phyloP scores from a whole-genome alignment of 345 rosid species.

The Eucalyptus sideroxylon region DNA sequence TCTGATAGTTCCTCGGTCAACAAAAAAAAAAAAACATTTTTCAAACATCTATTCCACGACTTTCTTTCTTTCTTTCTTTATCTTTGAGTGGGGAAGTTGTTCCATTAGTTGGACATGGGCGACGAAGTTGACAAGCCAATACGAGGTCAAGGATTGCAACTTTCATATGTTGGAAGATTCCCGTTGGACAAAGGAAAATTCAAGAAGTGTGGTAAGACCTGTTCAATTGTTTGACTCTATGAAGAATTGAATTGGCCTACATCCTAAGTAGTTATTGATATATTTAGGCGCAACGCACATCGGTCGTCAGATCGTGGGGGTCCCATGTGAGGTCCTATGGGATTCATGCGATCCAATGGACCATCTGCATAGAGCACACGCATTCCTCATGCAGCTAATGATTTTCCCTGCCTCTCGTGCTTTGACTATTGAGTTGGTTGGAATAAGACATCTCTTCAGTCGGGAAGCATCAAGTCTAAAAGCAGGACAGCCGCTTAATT shows the following conservation, averaged over 20 bases:
- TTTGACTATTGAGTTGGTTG: background rate
- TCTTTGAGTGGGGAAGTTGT: background rate
- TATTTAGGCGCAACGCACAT: background rate
- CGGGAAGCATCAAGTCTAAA: background rate
- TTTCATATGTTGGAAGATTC: background rate
- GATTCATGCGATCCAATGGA: background rate
- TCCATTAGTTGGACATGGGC: background rate
- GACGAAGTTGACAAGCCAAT: background rate
- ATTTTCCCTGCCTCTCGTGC: background rate
- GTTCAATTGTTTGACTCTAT: background rate
- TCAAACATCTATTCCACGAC: background rate
- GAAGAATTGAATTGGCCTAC: background rate
- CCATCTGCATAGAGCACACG: background rate
- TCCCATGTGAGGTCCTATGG: background rate
- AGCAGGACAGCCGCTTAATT: too few relatives aligned
- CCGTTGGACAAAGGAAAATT: background rate
- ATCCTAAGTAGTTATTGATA: background rate
- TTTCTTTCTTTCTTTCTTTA: background rate
- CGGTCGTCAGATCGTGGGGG: background rate
- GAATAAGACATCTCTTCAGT: background rate
- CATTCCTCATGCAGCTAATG: background rate
- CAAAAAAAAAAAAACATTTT: background rate
- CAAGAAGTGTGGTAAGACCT: background rate
- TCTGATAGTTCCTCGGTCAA: accelerated
- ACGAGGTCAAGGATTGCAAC: background rate